Evolutionary conservation across 1,139 yeast genomes (phyloP).

Genomic region (Yamadazyma blattariae): DNA sequence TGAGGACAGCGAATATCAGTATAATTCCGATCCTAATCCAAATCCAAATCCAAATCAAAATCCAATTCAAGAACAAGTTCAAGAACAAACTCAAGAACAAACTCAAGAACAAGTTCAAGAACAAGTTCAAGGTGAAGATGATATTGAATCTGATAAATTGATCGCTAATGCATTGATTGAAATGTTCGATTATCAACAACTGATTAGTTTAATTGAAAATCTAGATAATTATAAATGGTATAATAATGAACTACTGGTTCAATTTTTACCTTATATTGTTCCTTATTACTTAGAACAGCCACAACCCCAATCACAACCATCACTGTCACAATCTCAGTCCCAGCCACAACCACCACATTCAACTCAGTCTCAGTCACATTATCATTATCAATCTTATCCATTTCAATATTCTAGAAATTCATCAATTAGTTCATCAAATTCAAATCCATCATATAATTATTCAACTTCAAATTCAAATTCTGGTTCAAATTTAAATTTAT

Average conservation of each 20-base stretch:
- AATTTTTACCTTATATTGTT: conserved; percentile 8
- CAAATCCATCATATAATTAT: conserved; percentile 1
- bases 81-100: no score
- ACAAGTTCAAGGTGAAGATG: no score
- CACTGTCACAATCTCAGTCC: no score
- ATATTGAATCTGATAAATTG: no score
- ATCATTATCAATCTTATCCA: no score
- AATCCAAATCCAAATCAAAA: no score
- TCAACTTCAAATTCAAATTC: conserved; percentile 5
- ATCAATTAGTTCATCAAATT: conserved; percentile 5
- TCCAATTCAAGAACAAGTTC: no score
- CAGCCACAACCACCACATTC: background rate
- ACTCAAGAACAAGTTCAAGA: no score
- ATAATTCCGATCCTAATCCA: no score
- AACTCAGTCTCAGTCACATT: conserved; percentile 1
- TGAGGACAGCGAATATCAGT: no score
- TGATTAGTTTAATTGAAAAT: conserved; percentile 15
- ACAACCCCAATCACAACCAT: no score
- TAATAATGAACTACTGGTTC: conserved; percentile 19
- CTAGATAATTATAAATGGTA: conserved; percentile 28
- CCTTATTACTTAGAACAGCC: no score
- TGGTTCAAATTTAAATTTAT: background rate
- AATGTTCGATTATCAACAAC: conserved; percentile 15
- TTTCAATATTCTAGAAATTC: conserved; percentile 3
- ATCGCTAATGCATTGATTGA: conserved; percentile 15